These are phyloP conservation scores for Trichothecium sympodiale DNA, from an alignment of 2,329 filamentous ascomycete genomes.

Conservation along the genomic window DNA sequence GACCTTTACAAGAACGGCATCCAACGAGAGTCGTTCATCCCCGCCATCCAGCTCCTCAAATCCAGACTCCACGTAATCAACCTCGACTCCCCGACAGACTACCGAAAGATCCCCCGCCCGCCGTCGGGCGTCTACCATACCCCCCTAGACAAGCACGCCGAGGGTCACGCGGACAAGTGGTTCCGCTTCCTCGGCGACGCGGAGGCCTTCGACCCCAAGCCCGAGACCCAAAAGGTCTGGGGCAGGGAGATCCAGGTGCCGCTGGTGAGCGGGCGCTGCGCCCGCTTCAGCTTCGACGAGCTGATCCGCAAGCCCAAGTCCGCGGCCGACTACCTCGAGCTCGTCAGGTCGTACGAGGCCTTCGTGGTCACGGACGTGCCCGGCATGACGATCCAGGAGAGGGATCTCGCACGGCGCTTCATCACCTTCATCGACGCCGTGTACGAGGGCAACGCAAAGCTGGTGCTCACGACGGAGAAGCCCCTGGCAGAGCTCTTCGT, in stretches of 20 bases:
- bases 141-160: slow-evolving; percentile 67
- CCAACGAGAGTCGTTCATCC: slow-evolving; percentile 88
- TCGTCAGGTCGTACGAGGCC: slow-evolving; percentile 80
- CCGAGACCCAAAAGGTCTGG: slow-evolving; percentile 78
- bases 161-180: slow-evolving; percentile 84
- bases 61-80: slow-evolving; percentile 78
- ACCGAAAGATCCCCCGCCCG: slow-evolving; percentile 90
- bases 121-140: slow-evolving; percentile 91
- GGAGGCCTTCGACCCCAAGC: slow-evolving; percentile 61
- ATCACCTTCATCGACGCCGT: slow-evolving; percentile 97
- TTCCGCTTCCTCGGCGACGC: slow-evolving; percentile 88
- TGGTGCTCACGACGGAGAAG: slow-evolving; percentile 83
- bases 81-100: slow-evolving; percentile 89
- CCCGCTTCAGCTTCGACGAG: slow-evolving; percentile 87
- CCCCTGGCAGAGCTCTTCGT: slow-evolving; percentile 81
- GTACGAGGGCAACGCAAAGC: slow-evolving; percentile 86
- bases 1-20: slow-evolving; percentile 98
- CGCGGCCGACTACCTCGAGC: slow-evolving; percentile 89
- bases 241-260: slow-evolving; percentile 83
- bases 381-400: slow-evolving; percentile 75
- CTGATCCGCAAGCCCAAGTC: slow-evolving; percentile 81
- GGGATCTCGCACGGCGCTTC: slow-evolving; percentile 83
- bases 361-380: slow-evolving; percentile 90
- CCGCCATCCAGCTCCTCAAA: slow-evolving; percentile 88
- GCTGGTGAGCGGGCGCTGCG: slow-evolving; percentile 74